phyloP scores from a whole-genome alignment of 345 rosid species.

The Anacardium occidentale region DNA sequence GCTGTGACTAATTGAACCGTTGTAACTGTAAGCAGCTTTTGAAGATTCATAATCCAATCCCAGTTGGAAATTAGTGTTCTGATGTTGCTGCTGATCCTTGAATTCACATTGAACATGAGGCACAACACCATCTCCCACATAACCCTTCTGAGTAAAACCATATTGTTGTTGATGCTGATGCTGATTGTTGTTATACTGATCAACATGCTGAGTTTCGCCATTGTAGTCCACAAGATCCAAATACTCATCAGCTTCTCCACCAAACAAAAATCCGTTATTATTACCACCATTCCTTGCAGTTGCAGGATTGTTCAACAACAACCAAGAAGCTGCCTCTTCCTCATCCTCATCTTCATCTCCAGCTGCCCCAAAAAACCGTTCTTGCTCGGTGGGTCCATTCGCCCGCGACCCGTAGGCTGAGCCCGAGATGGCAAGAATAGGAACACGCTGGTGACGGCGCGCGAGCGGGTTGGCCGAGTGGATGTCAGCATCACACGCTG shows the following conservation, averaged over 20 bases:
- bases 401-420: slow-evolving; percentile 23
- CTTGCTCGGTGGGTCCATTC: slow-evolving; percentile 27
- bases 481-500: slow-evolving; percentile 72
- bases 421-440: slow-evolving; percentile 59
- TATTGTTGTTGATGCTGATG: slow-evolving; percentile 36
- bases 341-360: slow-evolving; percentile 49
- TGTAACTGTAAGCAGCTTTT: slow-evolving; percentile 45
- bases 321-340: slow-evolving; percentile 85
- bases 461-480: slow-evolving; percentile 95
- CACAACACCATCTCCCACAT: slow-evolving; percentile 69
- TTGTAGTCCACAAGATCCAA: slow-evolving; percentile 76
- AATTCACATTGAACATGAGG: slow-evolving; percentile 49
- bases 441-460: slow-evolving; percentile 84
- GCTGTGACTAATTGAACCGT: slow-evolving; percentile 44
- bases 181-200: slow-evolving; percentile 27
- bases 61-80: slow-evolving; percentile 35
- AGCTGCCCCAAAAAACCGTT: slow-evolving; percentile 29
- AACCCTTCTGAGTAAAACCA: slow-evolving; percentile 40
- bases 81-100: slow-evolving; percentile 43
- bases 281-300: slow-evolving; percentile 27
- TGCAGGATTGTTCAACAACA: slow-evolving; percentile 59
- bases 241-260: slow-evolving; percentile 65
- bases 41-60: slow-evolving; percentile 52
- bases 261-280: slow-evolving; percentile 55
- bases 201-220: slow-evolving; percentile 46